A percentile compares a stretch with the other conserved stretches of the same genome.
Conservation (phyloP, 2,329 filamentous ascomycete species). For the Talaromyces pinophilus region DNA sequence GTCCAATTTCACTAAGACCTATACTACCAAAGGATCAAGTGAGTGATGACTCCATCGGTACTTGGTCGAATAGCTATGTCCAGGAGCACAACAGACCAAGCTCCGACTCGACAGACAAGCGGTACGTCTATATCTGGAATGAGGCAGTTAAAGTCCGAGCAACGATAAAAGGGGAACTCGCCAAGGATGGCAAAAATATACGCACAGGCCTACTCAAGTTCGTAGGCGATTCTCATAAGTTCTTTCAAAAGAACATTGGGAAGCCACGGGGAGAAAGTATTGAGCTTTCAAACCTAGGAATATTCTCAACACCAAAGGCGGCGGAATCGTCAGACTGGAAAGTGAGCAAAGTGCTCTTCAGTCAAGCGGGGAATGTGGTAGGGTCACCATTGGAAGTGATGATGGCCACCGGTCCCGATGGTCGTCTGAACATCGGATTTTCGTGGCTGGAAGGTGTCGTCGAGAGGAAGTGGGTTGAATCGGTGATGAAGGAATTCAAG, state of each 20-base stretch:
- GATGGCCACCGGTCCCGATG: background rate
- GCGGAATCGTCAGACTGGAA: background rate
- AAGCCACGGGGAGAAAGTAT: background rate
- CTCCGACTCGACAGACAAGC: background rate
- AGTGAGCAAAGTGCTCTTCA: background rate
- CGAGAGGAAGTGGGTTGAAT: background rate
- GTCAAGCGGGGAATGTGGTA: background rate
- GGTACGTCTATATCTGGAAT: background rate
- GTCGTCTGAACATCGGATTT: background rate
- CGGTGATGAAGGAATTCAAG: background rate
- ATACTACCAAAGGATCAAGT: background rate
- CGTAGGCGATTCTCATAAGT: background rate
- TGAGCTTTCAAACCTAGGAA: background rate
- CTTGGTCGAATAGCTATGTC: background rate
- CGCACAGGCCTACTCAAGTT: background rate
- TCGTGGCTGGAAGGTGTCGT: background rate
- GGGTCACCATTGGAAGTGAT: background rate
- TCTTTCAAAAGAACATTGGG: background rate
- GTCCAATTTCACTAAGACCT: background rate
- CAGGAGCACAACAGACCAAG: background rate
- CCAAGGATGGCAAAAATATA: background rate
- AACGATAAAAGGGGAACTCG: background rate
- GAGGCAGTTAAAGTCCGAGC: background rate
- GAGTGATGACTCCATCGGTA: background rate
- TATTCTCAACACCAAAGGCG: background rate